Percentiles rank a stretch among this genome's conserved stretches.
Conservation (phyloP, 208 protist species). For the Leishmania tropica region DNA sequence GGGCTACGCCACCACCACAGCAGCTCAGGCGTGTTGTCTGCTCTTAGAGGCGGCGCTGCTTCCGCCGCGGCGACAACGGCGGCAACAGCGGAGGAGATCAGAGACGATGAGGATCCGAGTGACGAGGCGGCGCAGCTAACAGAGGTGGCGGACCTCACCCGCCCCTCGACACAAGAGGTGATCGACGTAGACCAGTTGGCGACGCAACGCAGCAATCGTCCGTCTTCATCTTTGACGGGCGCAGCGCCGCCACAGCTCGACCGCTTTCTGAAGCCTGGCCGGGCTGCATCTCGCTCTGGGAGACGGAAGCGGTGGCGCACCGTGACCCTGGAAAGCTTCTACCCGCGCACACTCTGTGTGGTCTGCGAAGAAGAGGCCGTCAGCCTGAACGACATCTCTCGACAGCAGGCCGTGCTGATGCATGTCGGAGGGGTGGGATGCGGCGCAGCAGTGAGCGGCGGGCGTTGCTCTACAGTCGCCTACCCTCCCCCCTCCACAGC, state of each 20-base stretch:
- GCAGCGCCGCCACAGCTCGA: not conserved
- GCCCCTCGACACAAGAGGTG: conserved; percentile 20
- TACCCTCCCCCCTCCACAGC: not conserved
- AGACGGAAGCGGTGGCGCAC: conserved; percentile 9
- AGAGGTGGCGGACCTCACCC: conserved; percentile 22
- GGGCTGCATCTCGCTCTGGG: not conserved
- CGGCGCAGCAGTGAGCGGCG: not conserved
- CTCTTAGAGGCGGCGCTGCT: not conserved
- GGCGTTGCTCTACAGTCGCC: not conserved
- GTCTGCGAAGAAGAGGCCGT: conserved; percentile 40
- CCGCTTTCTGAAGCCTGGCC: not conserved
- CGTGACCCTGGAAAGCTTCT: conserved; percentile 51
- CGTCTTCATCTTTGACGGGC: not conserved
- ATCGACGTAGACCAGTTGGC: conserved; percentile 32
- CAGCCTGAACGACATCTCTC: conserved; percentile 32
- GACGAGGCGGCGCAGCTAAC: not conserved
- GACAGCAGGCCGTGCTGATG: conserved; percentile 14
- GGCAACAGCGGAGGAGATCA: conserved; percentile 9
- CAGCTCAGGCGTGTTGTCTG: not conserved
- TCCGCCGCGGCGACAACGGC: not conserved
- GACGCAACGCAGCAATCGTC: conserved; percentile 31
- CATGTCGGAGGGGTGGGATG: not conserved
- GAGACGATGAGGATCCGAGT: conserved; percentile 13
- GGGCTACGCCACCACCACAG: conserved; percentile 5
- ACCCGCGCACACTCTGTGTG: conserved; percentile 40